Conservation (phyloP, 202 grass and related monocot genomes). For the Tripidium arundinaceum region DNA sequence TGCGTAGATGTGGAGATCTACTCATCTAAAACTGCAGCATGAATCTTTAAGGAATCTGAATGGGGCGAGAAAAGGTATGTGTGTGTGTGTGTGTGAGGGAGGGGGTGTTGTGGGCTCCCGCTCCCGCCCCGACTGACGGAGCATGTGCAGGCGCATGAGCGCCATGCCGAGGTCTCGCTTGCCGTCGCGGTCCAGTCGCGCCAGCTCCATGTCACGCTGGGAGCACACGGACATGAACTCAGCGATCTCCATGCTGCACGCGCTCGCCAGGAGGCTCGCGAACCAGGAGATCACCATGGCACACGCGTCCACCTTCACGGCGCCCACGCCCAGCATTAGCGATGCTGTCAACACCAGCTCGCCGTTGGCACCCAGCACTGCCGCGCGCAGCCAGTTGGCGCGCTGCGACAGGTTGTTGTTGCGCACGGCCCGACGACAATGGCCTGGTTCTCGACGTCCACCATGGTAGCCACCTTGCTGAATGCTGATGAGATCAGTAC, state of each 20-base stretch:
- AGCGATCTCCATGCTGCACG: slow-evolving; percentile 93
- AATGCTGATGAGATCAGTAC: too few species aligned
- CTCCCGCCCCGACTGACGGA: too few species aligned
- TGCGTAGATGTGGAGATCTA: too few species aligned
- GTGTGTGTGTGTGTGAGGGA: too few species aligned
- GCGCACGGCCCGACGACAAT: background rate
- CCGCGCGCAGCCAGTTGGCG: too few species aligned
- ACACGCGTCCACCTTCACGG: slow-evolving; percentile 55
- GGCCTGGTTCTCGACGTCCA: slow-evolving; percentile 34
- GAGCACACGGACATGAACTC: slow-evolving; percentile 85
- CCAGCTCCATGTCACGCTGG: slow-evolving; percentile 71
- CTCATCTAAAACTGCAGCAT: too few species aligned
- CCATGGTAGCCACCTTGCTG: too few species aligned
- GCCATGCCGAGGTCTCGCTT: background rate
- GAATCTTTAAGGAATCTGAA: too few species aligned
- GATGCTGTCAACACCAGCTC: slow-evolving; percentile 77
- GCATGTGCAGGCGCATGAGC: too few species aligned
- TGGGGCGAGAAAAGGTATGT: too few species aligned
- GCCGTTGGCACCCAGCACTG: slow-evolving; percentile 78
- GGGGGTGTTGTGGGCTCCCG: too few species aligned
- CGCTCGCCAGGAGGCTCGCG: slow-evolving; percentile 70
- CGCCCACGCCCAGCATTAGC: slow-evolving; percentile 81
- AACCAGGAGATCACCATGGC: slow-evolving; percentile 80
- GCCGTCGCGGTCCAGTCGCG: slow-evolving; percentile 47
- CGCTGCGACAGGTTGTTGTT: slow-evolving; percentile 24